phyloP scores from a whole-genome alignment of 164 flowering plant species.

The Sedum album region DNA sequence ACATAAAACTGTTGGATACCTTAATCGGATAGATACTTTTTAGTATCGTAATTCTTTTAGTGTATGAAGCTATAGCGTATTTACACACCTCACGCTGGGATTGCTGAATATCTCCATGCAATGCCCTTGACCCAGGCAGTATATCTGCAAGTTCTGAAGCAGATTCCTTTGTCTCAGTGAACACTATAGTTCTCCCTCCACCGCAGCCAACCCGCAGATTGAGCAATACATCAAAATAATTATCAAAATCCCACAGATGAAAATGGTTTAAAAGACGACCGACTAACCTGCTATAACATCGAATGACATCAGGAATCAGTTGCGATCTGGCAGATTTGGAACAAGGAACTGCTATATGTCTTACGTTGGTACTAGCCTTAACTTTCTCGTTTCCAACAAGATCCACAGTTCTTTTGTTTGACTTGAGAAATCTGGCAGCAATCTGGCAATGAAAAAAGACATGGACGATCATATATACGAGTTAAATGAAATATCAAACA shows the following conservation, averaged over 20 bases:
- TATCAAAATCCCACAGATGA: background rate
- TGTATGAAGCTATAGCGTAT: background rate
- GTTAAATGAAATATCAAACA: no score
- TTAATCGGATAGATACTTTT: no score
- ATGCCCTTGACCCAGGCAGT: slow-evolving; percentile 70
- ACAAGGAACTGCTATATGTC: slow-evolving; percentile 84
- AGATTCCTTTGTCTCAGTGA: slow-evolving; percentile 79
- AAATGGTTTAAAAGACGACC: background rate
- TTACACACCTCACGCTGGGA: slow-evolving; percentile 59
- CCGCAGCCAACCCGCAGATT: slow-evolving; percentile 18
- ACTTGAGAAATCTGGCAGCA: slow-evolving; percentile 60
- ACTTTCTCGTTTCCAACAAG: slow-evolving; percentile 92
- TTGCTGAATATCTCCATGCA: slow-evolving; percentile 95
- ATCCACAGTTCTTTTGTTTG: slow-evolving; percentile 69
- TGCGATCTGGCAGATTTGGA: slow-evolving; percentile 58
- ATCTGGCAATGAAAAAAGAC: slow-evolving; percentile 33
- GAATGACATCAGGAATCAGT: slow-evolving; percentile 78
- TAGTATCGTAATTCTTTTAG: background rate
- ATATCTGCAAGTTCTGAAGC: slow-evolving; percentile 67
- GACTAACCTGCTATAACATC: slow-evolving; percentile 74
- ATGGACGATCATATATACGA: no score
- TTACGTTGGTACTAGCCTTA: slow-evolving; percentile 83
- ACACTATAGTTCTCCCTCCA: slow-evolving; percentile 80
- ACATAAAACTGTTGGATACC: background rate
- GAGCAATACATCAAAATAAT: background rate